Evolutionary conservation across 345 rosid genomes (phyloP).

Genomic region (Eutrema heterophyllum): DNA sequence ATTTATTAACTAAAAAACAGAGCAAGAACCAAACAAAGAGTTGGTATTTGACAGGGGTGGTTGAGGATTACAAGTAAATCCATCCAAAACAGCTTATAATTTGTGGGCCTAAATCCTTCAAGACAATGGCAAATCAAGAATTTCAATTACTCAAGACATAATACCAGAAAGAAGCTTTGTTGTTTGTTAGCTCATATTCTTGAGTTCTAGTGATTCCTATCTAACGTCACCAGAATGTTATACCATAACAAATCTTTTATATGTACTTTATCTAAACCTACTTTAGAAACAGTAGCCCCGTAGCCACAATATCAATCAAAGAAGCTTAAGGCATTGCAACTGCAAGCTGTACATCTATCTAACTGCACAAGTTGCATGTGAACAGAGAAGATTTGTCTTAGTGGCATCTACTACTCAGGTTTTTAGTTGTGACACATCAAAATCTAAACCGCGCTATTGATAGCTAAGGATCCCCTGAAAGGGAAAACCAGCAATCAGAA

Average conservation of each 20-base stretch:
- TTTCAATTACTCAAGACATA: constrained; percentile 18
- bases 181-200: constrained; percentile 16
- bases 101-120: constrained; percentile 22
- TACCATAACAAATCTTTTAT: constrained; percentile 1
- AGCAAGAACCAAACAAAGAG: constrained; percentile 28
- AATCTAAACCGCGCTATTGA: not conserved
- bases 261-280: not conserved
- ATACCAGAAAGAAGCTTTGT: not conserved
- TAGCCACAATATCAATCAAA: not conserved
- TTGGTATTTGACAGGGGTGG: constrained; percentile 31
- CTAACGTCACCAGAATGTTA: constrained; percentile 1
- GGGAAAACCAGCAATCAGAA: not conserved
- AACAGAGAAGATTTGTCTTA: constrained; percentile 2
- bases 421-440: not conserved
- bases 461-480: too few species aligned
- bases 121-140: constrained; percentile 10
- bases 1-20: constrained; percentile 28
- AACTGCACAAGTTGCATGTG: constrained; percentile 25
- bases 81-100: constrained; percentile 25
- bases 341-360: constrained; percentile 31
- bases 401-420: not conserved
- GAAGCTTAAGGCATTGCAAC: constrained; percentile 27
- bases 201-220: constrained; percentile 6
- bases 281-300: not conserved
- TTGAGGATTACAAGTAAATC: constrained; percentile 20